Base-by-base conservation (phyloP, 179 eudicot species). In the Heliamphora pulchella region DNA sequence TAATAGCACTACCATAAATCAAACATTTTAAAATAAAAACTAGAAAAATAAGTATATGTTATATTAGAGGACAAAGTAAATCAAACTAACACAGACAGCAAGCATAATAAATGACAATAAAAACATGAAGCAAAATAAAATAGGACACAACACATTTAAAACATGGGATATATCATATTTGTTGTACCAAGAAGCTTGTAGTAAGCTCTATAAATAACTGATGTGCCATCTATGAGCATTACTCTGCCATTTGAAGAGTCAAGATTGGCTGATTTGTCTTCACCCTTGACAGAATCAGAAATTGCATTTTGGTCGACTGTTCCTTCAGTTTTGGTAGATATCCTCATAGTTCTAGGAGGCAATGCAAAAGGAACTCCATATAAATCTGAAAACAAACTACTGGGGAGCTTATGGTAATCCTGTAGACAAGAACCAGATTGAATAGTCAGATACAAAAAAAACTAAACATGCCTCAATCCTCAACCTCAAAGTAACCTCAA, bases 201-300 rank as follows among this genome's bases (percentile, higher is more conserved):
- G 80, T 95, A 95, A 43, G 98, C 93, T 84, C 98, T 89, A 81
- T 95, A 93, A 15, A 95, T 93, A 81, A 95, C 80, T 53, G 98
- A 87, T 3, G 97, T 93, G 63, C 98, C 98, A 82, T 95, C 98
- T 83, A 95, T 95, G 71, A 95, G 97, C 98, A 95, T 93, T 69
- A 95, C 91, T 86, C 97, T 87, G 22, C 93, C 97, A 83, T 87
- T 85, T 69, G 96, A 82, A 78, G 89, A 77, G 84, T 72, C 86
- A 51, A n/a, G 68, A 66, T 71, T 78, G 14, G 80, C 68, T 54
- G 83, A 48, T 13, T 75, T 74, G 22, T 74, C 84, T 41, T 61
- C 81, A 62, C 79, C 71, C 67, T 75, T 55, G 47, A 81, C 82
- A 67, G 90, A 83, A 83, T 84, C 83, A 46, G 82, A 50, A 55